Evolutionary conservation across 495 filamentous ascomycete species (phyloP), one percentile per base, ranked within the genome.

Genomic region (Aspergillus indologenus): DNA sequence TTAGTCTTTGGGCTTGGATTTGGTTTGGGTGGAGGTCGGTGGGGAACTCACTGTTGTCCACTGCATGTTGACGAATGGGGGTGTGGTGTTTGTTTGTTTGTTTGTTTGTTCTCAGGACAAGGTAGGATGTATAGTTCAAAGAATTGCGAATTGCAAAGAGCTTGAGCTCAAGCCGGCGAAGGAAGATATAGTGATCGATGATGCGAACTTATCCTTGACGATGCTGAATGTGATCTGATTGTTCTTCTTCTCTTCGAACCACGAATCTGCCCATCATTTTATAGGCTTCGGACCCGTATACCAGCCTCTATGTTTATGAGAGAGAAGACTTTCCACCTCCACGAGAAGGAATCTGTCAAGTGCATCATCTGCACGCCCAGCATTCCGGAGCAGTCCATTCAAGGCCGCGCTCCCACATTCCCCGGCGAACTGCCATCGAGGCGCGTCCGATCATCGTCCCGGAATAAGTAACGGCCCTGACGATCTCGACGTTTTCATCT

Each of bases 31-130:
- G 17, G 15, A 29, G 20, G 45, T 46, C 20, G 26, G 26, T 22
- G n/a, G 24, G 43, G 45, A 15, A 17, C 34, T 44, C 56, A 65
- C 57, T 5, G 19, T 62, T 60, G 43, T 23, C 54, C 56, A 58
- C 43, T 59, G 49, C 64, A 66, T 66, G 34, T 31, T 56, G 49
- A 31, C 20, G 19, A 23, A 29, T 29, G 9, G 3, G 26, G 26
- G 26, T 29, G 26, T 3, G 3, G 26, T 29, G 9, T 45, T 20
- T 40, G 12, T 14, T 40, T 40, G 7, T n/a, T n/a, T n/a, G n/a
- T n/a, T n/a, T n/a, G n/a, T n/a, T n/a, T n/a, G n/a, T n/a, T n/a
- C n/a, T n/a, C n/a, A n/a, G n/a, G n/a, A n/a, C n/a, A n/a, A 40
- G 12, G 34, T 7, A 40, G 54, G 40, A 17, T 34, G n/a, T 7